Percentiles rank a stretch among this genome's conserved stretches.
These are phyloP conservation scores for Wickerhamia fluorescens DNA, from an alignment of 805 yeast genomes.

Conservation along the genomic window DNA sequence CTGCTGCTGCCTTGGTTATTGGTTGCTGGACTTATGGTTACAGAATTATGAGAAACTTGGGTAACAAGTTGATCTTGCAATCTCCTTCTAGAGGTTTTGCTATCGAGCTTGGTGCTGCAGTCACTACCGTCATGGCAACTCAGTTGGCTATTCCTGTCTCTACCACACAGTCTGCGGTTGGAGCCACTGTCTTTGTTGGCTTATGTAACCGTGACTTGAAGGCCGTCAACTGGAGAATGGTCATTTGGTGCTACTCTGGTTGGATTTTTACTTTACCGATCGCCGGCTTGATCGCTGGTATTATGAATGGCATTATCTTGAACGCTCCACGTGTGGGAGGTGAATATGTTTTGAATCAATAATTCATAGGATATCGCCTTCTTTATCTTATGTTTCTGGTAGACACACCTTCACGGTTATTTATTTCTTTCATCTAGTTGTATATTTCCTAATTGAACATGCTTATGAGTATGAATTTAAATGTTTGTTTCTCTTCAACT, in stretches of 20 bases:
- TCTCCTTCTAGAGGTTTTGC: slow-evolving; percentile 76
- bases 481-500: no score
- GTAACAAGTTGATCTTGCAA: slow-evolving; percentile 67
- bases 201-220: slow-evolving; percentile 57
- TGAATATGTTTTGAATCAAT: slow-evolving; percentile 11
- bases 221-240: slow-evolving; percentile 74
- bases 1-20: slow-evolving; percentile 59
- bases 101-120: slow-evolving; percentile 72
- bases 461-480: no score
- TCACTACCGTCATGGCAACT: slow-evolving; percentile 70
- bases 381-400: no score
- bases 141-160: slow-evolving; percentile 66
- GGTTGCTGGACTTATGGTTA: slow-evolving; percentile 72
- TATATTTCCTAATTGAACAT: no score
- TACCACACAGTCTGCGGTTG: slow-evolving; percentile 74
- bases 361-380: not conserved
- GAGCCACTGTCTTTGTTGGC: slow-evolving; percentile 73
- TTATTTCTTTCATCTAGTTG: no score
- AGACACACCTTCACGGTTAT: no score
- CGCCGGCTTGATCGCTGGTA: slow-evolving; percentile 68
- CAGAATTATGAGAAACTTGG: slow-evolving; percentile 61
- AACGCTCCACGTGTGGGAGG: slow-evolving; percentile 50
- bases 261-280: slow-evolving; percentile 70
- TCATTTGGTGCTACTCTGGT: slow-evolving; percentile 61
- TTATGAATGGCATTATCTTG: slow-evolving; percentile 53